Conservation (phyloP, 768 basidiomycete genomes). For the Rhizopogon vinicolor region DNA sequence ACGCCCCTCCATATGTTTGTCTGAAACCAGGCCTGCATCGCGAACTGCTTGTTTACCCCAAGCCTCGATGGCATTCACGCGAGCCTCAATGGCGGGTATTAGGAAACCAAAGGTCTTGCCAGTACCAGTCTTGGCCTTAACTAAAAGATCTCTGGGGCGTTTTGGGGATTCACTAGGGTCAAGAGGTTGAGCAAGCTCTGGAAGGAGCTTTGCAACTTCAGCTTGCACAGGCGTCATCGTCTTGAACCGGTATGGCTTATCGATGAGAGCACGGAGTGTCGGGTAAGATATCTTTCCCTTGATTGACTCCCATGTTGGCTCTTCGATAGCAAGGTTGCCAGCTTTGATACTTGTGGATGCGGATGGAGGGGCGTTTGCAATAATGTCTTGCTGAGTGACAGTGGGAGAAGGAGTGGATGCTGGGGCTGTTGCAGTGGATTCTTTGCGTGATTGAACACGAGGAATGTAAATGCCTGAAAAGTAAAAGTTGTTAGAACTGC, state of each 20-base stretch:
- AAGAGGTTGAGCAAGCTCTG: slow-evolving; percentile 57
- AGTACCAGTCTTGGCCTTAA: slow-evolving; percentile 85
- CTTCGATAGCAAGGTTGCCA: neutral
- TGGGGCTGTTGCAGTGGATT: neutral
- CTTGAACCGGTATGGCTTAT: slow-evolving; percentile 58
- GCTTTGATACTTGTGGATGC: neutral
- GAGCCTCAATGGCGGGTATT: slow-evolving; percentile 78
- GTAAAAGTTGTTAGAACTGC: neutral
- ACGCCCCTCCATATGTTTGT: slow-evolving; percentile 22
- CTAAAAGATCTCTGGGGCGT: slow-evolving; percentile 62
- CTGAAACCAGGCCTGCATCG: slow-evolving; percentile 37
- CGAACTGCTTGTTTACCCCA: slow-evolving; percentile 34
- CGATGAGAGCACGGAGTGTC: slow-evolving; percentile 57
- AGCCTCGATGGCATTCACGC: slow-evolving; percentile 53
- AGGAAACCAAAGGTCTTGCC: slow-evolving; percentile 90
- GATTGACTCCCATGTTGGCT: slow-evolving; percentile 30
- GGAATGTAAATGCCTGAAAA: neutral
- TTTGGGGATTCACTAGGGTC: slow-evolving; percentile 18
- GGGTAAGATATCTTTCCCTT: slow-evolving; percentile 31
- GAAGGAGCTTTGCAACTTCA: slow-evolving; percentile 72
- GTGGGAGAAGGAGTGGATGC: neutral
- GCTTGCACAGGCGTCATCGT: slow-evolving; percentile 83
- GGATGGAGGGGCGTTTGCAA: neutral
- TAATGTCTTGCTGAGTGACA: neutral
- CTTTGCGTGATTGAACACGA: neutral